Percentiles rank a stretch among this genome's conserved stretches.
Conservation (phyloP, 1,139 yeast genomes). For the Blastobotrys raffinosifermentans region DNA sequence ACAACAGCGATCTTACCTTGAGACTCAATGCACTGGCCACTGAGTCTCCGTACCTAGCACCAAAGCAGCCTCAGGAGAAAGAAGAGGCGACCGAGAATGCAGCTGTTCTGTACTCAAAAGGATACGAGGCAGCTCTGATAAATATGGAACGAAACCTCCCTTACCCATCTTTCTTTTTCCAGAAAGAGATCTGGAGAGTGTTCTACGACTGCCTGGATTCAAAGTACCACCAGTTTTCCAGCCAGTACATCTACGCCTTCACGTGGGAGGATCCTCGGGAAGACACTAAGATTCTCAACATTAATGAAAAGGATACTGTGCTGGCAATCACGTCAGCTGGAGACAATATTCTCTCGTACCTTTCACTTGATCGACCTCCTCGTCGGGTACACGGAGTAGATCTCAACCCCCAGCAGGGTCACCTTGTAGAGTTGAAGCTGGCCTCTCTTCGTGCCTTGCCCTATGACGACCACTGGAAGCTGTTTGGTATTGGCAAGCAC, state of each 20-base stretch:
- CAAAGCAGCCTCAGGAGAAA: constrained; percentile 31
- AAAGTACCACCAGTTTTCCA: constrained; percentile 62
- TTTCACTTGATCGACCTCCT: constrained; percentile 65
- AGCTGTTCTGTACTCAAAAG: constrained; percentile 40
- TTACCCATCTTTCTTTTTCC: constrained; percentile 73
- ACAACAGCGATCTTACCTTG: constrained; percentile 53
- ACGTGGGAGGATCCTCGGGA: constrained; percentile 91
- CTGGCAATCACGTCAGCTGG: constrained; percentile 85
- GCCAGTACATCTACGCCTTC: constrained; percentile 78
- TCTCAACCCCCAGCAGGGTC: constrained; percentile 77
- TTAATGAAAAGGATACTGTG: constrained; percentile 60
- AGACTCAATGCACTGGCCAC: constrained; percentile 69
- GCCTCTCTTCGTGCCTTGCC: constrained; percentile 58
- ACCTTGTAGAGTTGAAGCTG: constrained; percentile 67
- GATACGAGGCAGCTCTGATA: constrained; percentile 66
- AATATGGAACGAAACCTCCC: constrained; percentile 64
- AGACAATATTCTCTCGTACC: constrained; percentile 71
- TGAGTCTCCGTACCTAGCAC: constrained; percentile 75
- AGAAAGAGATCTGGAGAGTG: constrained; percentile 69
- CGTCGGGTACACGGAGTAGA: constrained; percentile 78
- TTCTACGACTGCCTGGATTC: constrained; percentile 69
- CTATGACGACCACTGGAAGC: constrained; percentile 61
- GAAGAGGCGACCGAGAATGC: constrained; percentile 24
- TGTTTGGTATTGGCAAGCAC: constrained; percentile 71
- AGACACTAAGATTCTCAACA: constrained; percentile 59